Percentiles rank a stretch among this genome's conserved stretches.
phyloP scores from a whole-genome alignment of 345 rosid species.

The Barbarea vulgaris region DNA sequence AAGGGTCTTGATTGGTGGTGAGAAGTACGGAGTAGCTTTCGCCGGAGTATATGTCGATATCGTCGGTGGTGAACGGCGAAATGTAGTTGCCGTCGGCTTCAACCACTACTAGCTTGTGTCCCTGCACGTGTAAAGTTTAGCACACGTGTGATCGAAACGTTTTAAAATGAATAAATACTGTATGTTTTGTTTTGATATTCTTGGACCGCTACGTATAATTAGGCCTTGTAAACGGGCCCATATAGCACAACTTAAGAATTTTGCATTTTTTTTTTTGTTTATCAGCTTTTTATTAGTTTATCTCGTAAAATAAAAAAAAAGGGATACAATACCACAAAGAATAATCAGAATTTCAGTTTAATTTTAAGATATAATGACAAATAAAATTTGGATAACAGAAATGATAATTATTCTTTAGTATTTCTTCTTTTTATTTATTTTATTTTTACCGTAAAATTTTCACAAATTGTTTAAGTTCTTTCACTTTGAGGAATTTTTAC shows the following conservation, averaged over 20 bases:
- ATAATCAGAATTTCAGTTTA: no score
- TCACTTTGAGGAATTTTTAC: neutral
- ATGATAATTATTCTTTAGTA: neutral
- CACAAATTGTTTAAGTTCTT: neutral
- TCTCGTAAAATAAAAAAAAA: no score
- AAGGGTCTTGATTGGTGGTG: constrained; percentile 55
- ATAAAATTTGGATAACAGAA: neutral
- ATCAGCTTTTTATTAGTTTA: neutral
- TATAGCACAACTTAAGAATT: neutral
- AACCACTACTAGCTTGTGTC: constrained; percentile 72
- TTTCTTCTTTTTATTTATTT: no score
- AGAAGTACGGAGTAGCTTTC: constrained; percentile 80
- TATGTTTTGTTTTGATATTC: neutral
- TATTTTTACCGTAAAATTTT: neutral
- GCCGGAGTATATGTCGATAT: constrained; percentile 77
- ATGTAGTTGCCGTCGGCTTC: constrained; percentile 94
- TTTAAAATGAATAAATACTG: neutral
- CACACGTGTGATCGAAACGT: constrained; percentile 15
- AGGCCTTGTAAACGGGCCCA: constrained; percentile 21
- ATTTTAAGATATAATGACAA: neutral
- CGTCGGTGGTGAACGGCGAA: constrained; percentile 57
- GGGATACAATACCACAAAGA: no score
- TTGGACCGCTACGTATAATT: neutral
- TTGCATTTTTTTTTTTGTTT: no score
- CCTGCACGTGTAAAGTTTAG: constrained; percentile 42